Evolutionary conservation across 176 grass and related monocot genomes (phyloP).

Genomic region (Aegilops speltoides): DNA sequence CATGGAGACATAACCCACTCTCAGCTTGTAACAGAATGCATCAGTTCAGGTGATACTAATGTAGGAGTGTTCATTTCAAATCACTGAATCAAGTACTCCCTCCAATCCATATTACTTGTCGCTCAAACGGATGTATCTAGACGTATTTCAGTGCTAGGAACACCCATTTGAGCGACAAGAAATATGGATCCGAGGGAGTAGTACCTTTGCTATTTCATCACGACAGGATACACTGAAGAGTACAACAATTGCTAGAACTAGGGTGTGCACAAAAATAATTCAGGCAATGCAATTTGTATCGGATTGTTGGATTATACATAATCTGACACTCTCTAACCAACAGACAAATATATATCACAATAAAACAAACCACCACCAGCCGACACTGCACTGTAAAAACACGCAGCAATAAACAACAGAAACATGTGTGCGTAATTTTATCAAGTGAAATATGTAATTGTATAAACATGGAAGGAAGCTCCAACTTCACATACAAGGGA

Average conservation of each 20-base stretch:
- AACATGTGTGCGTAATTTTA: neutral
- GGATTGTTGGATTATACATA: neutral
- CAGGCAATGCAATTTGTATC: neutral
- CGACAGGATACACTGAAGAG: neutral
- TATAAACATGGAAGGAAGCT: neutral
- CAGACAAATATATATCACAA: neutral
- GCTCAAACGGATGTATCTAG: too few species aligned
- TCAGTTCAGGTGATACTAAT: conserved; percentile 1
- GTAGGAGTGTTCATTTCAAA: conserved; percentile 25
- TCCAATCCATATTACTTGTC: too few species aligned
- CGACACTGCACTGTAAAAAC: neutral
- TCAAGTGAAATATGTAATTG: neutral
- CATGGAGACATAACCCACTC: neutral
- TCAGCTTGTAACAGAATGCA: conserved; percentile 13
- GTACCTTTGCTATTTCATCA: neutral
- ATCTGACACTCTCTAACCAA: neutral
- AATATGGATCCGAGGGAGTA: too few species aligned
- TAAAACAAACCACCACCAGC: neutral
- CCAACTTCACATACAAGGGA: neutral
- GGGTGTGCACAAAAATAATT: neutral
- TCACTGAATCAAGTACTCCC: neutral
- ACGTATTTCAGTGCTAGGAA: too few species aligned
- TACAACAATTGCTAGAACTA: neutral
- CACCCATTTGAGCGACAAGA: too few species aligned
- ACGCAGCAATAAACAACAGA: neutral